Base-by-base conservation (phyloP, 352 stramenopile genomes). In the Aphanomyces invadans region DNA sequence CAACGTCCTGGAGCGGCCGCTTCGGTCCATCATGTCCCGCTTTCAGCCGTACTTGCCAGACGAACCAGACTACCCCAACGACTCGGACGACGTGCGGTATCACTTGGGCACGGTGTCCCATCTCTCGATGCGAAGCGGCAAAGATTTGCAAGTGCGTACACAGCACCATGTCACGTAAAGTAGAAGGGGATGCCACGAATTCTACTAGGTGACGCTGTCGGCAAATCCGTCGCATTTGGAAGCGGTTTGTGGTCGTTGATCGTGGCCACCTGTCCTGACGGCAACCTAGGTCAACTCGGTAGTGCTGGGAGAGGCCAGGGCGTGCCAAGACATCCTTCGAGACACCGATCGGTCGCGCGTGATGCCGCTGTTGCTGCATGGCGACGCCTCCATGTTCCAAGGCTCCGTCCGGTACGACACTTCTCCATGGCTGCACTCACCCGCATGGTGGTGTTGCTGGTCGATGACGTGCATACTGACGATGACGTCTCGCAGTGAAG, bases 191-290 rank as follows among this genome's bases (percentile, higher is more conserved):
- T n/a, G n/a, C n/a, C n/a, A n/a, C n/a, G n/a, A n/a, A 38, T 36
- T 29, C 25, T 26, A 44, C 10, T 48, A 62, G 62, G 81, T 94
- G 7, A 87, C 84, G 39, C 83, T 99, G 49, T 86, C 97, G 10
- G 94, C 97, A 11, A 99, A 99, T 74, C 97, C 97, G 26, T 99
- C 93, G n/a, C 97, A 99, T 74, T 77, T 99, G 17, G 97, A 99
- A 76, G 97, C 96, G 38, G 97, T 76, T 33, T 2, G 26, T 25
- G 11, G 23, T 56, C n/a, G n/a, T n/a, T n/a, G n/a, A n/a, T n/a
- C n/a, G n/a, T n/a, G n/a, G n/a, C n/a, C n/a, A n/a, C n/a, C n/a
- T n/a, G n/a, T n/a, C n/a, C n/a, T n/a, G n/a, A n/a, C n/a, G n/a
- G n/a, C n/a, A n/a, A n/a, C n/a, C n/a, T n/a, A 65, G 59, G 59